These are phyloP conservation scores for Capsella bursapastoris DNA, from an alignment of 345 rosid species.

Conservation along the genomic window DNA sequence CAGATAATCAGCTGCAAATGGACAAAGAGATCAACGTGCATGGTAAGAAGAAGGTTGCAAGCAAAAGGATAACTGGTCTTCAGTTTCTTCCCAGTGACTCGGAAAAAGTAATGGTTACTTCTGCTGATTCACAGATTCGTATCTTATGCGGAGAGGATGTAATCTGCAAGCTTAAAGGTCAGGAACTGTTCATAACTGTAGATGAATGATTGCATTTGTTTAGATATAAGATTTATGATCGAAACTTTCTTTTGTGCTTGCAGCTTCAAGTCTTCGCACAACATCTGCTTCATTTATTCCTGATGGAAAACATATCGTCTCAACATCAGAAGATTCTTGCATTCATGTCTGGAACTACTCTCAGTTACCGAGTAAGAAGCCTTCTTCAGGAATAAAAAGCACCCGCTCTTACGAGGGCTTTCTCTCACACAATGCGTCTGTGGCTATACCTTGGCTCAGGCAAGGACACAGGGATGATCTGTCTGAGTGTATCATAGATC, in stretches of 20 bases:
- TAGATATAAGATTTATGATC: too few species aligned
- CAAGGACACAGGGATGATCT: constrained; percentile 30
- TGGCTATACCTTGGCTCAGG: constrained; percentile 77
- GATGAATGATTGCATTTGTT: background rate
- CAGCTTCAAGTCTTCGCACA: constrained; percentile 57
- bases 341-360: constrained; percentile 65
- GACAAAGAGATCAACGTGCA: constrained; percentile 60
- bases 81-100: constrained; percentile 58
- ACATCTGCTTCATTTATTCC: constrained; percentile 60
- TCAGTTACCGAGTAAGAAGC: constrained; percentile 47
- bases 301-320: constrained; percentile 69
- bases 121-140: constrained; percentile 70
- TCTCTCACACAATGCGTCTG: constrained; percentile 55
- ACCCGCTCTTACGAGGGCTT: constrained; percentile 62
- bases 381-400: constrained; percentile 44
- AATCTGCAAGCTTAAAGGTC: constrained; percentile 67
- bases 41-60: constrained; percentile 70
- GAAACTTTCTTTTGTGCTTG: background rate
- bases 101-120: constrained; percentile 64
- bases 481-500: constrained; percentile 38
- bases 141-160: constrained; percentile 54
- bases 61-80: constrained; percentile 77
- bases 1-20: constrained; percentile 66
- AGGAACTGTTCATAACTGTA: background rate
- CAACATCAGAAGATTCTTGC: constrained; percentile 63